Evolutionary conservation across 1,139 yeast genomes (phyloP).

Genomic region (Wickerhamiella infanticola): DNA sequence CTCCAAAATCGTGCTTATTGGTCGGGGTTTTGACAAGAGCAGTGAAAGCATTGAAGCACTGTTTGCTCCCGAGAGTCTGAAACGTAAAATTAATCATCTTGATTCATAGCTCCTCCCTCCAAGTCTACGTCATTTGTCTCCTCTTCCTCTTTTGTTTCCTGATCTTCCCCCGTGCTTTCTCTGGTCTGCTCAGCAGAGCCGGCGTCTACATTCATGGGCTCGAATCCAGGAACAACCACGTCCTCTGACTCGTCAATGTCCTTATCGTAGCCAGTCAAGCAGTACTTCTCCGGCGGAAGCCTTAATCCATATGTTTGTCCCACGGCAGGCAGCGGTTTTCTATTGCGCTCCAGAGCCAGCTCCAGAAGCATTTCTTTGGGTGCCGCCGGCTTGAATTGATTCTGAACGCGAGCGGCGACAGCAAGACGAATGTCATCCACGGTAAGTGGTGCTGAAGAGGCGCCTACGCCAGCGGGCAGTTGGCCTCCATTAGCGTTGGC

Average conservation of each 20-base stretch:
- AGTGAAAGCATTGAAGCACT: not conserved
- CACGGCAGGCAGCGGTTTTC: conserved; percentile 80
- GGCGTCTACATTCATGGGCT: conserved; percentile 9
- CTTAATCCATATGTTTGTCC: conserved; percentile 87
- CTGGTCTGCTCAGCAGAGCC: conserved; percentile 1
- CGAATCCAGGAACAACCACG: conserved; percentile 18
- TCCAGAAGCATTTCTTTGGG: conserved; percentile 84
- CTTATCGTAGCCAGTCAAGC: conserved; percentile 75
- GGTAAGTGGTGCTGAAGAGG: conserved; percentile 39
- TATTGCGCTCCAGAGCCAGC: conserved; percentile 81
- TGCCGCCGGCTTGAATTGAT: conserved; percentile 91
- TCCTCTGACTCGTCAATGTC: conserved; percentile 36
- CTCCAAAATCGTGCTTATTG: conserved; percentile 62
- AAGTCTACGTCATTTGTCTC: not conserved
- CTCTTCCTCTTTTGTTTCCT: not conserved
- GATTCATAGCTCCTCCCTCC: conserved; percentile 2
- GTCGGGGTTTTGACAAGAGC: conserved; percentile 23
- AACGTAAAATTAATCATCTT: not conserved
- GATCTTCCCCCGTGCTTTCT: not conserved
- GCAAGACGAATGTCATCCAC: conserved; percentile 88
- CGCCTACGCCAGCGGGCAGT: conserved; percentile 26
- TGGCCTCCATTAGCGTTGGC: conserved; percentile 23
- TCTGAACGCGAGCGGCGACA: conserved; percentile 81
- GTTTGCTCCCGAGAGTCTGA: not conserved
- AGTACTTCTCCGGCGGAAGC: conserved; percentile 94